phyloP scores from a whole-genome alignment of 2,329 filamentous ascomycete genomes.

The Blastomyces parvus region DNA sequence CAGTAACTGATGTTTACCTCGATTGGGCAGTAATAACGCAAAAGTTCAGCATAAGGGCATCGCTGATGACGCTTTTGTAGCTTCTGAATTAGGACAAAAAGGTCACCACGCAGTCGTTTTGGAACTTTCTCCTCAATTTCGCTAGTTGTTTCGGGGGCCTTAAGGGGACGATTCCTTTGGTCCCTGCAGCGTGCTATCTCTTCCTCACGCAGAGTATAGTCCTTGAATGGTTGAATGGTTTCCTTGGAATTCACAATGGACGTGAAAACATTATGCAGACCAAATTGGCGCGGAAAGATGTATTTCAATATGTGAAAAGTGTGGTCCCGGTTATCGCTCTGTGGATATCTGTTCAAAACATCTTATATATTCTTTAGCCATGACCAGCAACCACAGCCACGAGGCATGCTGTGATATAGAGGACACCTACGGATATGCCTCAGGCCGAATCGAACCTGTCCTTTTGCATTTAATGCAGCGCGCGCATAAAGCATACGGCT shows the following conservation, averaged over 20 bases:
- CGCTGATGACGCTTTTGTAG: slow-evolving; percentile 61
- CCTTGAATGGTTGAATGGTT: slow-evolving; percentile 65
- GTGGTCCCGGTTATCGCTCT: slow-evolving; percentile 41
- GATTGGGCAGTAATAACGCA: slow-evolving; percentile 70
- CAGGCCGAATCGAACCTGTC: slow-evolving; percentile 62
- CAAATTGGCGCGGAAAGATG: slow-evolving; percentile 85
- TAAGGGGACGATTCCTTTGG: slow-evolving; percentile 2
- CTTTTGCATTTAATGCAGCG: slow-evolving; percentile 58
- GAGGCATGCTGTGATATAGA: neutral
- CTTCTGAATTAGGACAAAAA: slow-evolving; percentile 51
- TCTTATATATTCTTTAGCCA: slow-evolving; percentile 47
- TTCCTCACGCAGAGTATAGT: slow-evolving; percentile 75
- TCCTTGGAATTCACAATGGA: slow-evolving; percentile 54
- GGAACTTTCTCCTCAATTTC: slow-evolving; percentile 23
- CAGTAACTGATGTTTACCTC: slow-evolving; percentile 25
- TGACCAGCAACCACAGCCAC: neutral
- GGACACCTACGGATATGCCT: slow-evolving; percentile 64
- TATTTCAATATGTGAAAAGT: slow-evolving; percentile 75
- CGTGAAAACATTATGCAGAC: slow-evolving; percentile 85
- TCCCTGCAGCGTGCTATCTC: slow-evolving; percentile 50
- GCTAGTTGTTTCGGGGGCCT: neutral
- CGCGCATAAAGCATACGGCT: slow-evolving; percentile 80
- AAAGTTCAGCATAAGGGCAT: slow-evolving; percentile 69
- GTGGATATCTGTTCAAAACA: slow-evolving; percentile 62
- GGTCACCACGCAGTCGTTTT: slow-evolving; percentile 52